Evolutionary conservation across 1,139 yeast genomes (phyloP).

Genomic region (Protomyces gravidus): DNA sequence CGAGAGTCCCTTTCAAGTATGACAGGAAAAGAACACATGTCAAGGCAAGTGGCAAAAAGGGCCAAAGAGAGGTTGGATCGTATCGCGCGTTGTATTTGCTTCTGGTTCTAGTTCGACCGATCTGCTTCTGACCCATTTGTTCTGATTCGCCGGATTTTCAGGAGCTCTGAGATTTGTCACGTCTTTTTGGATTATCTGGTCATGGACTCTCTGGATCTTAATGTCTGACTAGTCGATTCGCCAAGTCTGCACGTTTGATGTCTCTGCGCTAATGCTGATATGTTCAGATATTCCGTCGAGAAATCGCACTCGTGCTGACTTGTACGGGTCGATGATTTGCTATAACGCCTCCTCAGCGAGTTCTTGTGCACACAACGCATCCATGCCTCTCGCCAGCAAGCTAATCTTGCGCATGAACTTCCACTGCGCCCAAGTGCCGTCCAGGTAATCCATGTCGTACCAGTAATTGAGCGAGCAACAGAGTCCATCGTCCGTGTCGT

Average conservation of each 20-base stretch:
- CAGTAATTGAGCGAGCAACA: constrained; percentile 44
- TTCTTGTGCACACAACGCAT: constrained; percentile 3
- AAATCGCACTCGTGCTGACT: neutral
- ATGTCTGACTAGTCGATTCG: too few relatives aligned
- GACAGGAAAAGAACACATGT: too few relatives aligned
- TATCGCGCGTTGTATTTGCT: constrained; percentile 1
- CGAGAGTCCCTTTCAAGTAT: too few relatives aligned
- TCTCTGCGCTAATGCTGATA: neutral
- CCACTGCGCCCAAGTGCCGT: constrained; percentile 30
- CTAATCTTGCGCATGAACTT: constrained; percentile 26
- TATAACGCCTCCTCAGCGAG: constrained; percentile 11
- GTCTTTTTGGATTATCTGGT: too few relatives aligned
- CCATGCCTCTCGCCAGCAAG: constrained; percentile 7
- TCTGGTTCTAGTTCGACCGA: constrained; percentile 5
- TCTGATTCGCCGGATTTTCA: neutral
- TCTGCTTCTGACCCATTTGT: neutral
- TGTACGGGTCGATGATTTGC: neutral
- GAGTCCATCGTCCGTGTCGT: constrained; percentile 35
- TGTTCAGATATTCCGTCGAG: neutral
- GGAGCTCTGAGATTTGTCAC: too few relatives aligned
- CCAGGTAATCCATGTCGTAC: constrained; percentile 38
- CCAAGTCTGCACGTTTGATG: neutral
- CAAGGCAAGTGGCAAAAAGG: too few relatives aligned
- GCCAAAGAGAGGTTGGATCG: neutral
- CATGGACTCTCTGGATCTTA: too few relatives aligned